Percentiles rank a stretch among this genome's conserved stretches.
Evolutionary conservation across 352 stramenopile genomes (phyloP).

Genomic region (Hyaloperonospora arabidopsidis): DNA sequence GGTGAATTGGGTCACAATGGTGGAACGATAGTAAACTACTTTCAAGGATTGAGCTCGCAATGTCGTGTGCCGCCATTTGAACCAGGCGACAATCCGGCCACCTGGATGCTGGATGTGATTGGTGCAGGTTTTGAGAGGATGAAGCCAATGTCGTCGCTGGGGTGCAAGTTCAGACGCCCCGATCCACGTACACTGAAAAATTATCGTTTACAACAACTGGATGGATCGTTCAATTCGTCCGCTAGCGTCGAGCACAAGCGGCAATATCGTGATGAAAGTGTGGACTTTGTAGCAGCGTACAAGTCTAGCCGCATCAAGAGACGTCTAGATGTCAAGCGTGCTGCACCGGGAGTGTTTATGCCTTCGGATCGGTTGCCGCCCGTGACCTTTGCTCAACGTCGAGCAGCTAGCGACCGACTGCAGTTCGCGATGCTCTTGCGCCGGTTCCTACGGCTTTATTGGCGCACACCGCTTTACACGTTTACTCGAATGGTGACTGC

Average conservation of each 20-base stretch:
- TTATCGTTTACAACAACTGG: constrained; percentile 11
- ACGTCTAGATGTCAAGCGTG: constrained; percentile 25
- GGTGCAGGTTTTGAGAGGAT: constrained; percentile 37
- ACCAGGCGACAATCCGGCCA: constrained; percentile 70
- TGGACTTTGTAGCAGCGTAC: constrained; percentile 34
- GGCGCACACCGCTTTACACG: constrained; percentile 82
- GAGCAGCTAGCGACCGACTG: constrained; percentile 23
- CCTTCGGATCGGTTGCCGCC: constrained; percentile 24
- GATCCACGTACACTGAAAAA: constrained; percentile 3
- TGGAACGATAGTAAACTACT: constrained; percentile 41
- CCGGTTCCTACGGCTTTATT: constrained; percentile 70
- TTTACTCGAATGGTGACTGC: constrained; percentile 38
- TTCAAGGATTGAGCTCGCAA: constrained; percentile 41
- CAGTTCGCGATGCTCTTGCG: constrained; percentile 44
- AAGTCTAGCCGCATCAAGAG: constrained; percentile 26
- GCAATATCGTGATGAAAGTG: constrained; percentile 13
- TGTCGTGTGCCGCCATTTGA: constrained; percentile 33
- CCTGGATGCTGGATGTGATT: constrained; percentile 81
- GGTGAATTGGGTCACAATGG: constrained; percentile 62
- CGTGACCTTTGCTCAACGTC: constrained; percentile 26
- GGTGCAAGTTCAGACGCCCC: constrained; percentile 8
- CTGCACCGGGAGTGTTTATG: constrained; percentile 29
- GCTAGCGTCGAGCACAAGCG: constrained; percentile 14
- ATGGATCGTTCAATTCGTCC: constrained; percentile 19
- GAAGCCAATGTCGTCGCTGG: constrained; percentile 7